Percentiles rank a stretch among this genome's conserved stretches.
phyloP scores from a whole-genome alignment of 1,284 basidiomycete species.

The Leccinum fuscescens region DNA sequence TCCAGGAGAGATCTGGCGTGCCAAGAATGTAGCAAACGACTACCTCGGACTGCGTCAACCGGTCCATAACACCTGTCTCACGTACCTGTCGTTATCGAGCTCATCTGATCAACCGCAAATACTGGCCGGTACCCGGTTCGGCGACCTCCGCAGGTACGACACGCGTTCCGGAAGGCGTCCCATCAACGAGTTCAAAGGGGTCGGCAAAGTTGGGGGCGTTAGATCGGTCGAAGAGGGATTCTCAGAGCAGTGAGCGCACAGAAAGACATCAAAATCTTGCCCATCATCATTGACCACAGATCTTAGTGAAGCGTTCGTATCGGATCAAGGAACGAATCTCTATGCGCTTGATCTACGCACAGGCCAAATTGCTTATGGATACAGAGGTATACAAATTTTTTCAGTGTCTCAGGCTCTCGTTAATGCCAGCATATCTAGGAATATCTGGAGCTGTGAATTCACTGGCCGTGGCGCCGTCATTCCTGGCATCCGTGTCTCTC shows the following conservation, averaged over 20 bases:
- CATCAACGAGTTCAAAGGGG: slow-evolving; percentile 61
- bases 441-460: slow-evolving; percentile 69
- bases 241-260: slow-evolving; percentile 61
- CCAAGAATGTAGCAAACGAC: slow-evolving; percentile 82
- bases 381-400: slow-evolving; percentile 54
- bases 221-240: slow-evolving; percentile 59
- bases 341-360: slow-evolving; percentile 75
- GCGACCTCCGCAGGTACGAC: slow-evolving; percentile 79
- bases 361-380: slow-evolving; percentile 68
- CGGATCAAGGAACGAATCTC: slow-evolving; percentile 70
- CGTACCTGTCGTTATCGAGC: slow-evolving; percentile 49
- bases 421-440: slow-evolving; percentile 40
- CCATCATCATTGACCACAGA: background rate
- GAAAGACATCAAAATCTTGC: background rate
- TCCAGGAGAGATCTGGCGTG: slow-evolving; percentile 75
- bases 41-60: slow-evolving; percentile 76
- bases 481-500: slow-evolving; percentile 58
- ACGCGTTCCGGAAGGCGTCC: slow-evolving; percentile 72
- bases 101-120: slow-evolving; percentile 49
- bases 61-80: slow-evolving; percentile 71
- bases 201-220: slow-evolving; percentile 69
- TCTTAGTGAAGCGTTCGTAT: slow-evolving; percentile 71
- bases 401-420: background rate
- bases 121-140: slow-evolving; percentile 73
- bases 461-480: slow-evolving; percentile 50